These are phyloP conservation scores for Hyaloperonospora arabidopsidis DNA, from an alignment of 352 stramenopile species.

Conservation along the genomic window DNA sequence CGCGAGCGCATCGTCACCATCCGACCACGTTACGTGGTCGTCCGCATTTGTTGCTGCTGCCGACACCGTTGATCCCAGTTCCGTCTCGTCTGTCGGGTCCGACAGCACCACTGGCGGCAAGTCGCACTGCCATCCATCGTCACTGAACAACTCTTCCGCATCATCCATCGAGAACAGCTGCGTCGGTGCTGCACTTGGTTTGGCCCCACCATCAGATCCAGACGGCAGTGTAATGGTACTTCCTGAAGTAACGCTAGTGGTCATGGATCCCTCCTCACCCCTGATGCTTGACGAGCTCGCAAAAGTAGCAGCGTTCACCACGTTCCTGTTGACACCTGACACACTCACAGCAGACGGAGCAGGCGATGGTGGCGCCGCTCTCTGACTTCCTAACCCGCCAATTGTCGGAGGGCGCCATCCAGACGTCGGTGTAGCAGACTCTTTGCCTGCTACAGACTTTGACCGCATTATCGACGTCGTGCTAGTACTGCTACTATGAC, in stretches of 20 bases:
- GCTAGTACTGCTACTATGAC: constrained; percentile 31
- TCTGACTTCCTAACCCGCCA: constrained; percentile 18
- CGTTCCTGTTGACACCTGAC: constrained; percentile 9
- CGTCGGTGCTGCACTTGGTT: constrained; percentile 13
- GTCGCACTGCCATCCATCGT: constrained; percentile 68
- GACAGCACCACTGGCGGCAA: constrained; percentile 65
- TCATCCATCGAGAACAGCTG: constrained; percentile 77
- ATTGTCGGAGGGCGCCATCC: constrained; percentile 20
- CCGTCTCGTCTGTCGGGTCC: constrained; percentile 23
- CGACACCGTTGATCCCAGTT: neutral
- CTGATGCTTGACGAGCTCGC: constrained; percentile 4
- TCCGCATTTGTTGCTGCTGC: constrained; percentile 8
- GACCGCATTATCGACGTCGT: constrained; percentile 22
- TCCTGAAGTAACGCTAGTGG: neutral
- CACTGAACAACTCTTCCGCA: constrained; percentile 49
- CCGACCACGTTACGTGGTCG: constrained; percentile 43
- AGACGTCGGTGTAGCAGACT: constrained; percentile 1
- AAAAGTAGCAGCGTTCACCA: constrained; percentile 2
- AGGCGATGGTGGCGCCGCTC: constrained; percentile 7
- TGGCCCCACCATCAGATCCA: constrained; percentile 1
- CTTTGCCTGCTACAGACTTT: constrained; percentile 11
- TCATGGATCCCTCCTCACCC: neutral
- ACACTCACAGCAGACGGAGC: constrained; percentile 5
- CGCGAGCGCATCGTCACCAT: constrained; percentile 30
- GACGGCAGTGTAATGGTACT: neutral